Evolutionary conservation across 371 early-diverging fungal species (phyloP).

Genomic region (Blakeslea trispora): DNA sequence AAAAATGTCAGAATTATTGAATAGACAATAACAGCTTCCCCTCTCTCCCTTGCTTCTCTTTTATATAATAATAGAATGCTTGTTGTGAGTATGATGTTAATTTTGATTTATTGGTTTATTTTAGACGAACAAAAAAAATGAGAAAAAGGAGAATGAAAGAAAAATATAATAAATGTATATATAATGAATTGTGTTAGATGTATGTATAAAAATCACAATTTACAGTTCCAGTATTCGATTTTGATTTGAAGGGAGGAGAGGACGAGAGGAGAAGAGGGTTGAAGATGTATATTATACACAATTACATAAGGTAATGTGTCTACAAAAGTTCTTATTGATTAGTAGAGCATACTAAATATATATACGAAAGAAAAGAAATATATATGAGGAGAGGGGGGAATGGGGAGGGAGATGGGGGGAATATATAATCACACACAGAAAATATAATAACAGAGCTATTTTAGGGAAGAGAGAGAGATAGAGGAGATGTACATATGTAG

Average conservation of each 20-base stretch:
- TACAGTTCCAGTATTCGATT: constrained; percentile 25
- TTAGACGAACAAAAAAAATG: constrained; percentile 13
- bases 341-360: not conserved
- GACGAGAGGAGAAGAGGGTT: too few species aligned
- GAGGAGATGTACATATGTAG: constrained; percentile 7
- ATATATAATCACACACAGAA: constrained; percentile 10
- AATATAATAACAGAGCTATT: constrained; percentile 20
- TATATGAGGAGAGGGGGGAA: constrained; percentile 6
- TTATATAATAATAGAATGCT: too few species aligned
- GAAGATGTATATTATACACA: too few species aligned
- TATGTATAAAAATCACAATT: constrained; percentile 7
- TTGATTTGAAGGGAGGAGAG: constrained; percentile 1
- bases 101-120: constrained; percentile 9
- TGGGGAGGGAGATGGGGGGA: not conserved
- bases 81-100: not conserved
- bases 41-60: too few species aligned
- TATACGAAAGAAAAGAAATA: constrained; percentile 15
- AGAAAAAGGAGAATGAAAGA: constrained; percentile 5
- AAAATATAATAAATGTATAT: not conserved
- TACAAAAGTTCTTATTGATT: constrained; percentile 19
- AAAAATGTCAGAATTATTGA: too few species aligned
- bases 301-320: constrained; percentile 5
- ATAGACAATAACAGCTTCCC: too few species aligned
- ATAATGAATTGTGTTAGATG: too few species aligned
- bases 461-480: too few species aligned